Conservation (phyloP, 257 asterid species). For the Salvia rosmarinus region DNA sequence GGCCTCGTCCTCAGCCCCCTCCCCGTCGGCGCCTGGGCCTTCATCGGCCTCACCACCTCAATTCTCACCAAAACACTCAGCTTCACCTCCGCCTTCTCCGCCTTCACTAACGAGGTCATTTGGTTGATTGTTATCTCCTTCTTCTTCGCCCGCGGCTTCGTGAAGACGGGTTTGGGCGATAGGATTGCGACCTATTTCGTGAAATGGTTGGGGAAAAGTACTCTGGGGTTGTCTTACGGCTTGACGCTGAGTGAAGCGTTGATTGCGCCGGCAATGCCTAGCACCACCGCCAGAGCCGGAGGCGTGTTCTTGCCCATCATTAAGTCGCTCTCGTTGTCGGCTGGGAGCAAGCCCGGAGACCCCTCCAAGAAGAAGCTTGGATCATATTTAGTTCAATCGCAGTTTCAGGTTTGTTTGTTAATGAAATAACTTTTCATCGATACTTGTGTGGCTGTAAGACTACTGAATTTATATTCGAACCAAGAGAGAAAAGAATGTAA, state of each 20-base stretch:
- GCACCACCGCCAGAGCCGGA: conserved; percentile 98
- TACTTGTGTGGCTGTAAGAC: conserved; percentile 1
- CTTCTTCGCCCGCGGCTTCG: conserved; percentile 91
- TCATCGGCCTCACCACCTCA: conserved; percentile 74
- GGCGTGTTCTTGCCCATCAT: conserved; percentile 92
- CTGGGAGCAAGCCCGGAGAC: conserved; percentile 80
- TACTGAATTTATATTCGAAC: conserved; percentile 4
- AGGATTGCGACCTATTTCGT: conserved; percentile 88
- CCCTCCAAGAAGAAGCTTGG: conserved; percentile 85
- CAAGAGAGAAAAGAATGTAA: background rate
- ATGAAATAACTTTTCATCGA: background rate
- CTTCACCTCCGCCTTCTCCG: conserved; percentile 72
- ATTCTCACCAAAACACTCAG: conserved; percentile 67
- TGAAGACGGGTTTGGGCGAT: conserved; percentile 92
- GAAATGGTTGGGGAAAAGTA: conserved; percentile 89
- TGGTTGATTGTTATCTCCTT: conserved; percentile 92
- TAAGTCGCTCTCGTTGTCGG: conserved; percentile 76
- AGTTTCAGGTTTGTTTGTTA: conserved; percentile 68
- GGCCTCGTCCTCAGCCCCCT: conserved; percentile 86
- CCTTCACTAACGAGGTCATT: conserved; percentile 90
- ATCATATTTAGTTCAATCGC: conserved; percentile 80
- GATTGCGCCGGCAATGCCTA: conserved; percentile 98
- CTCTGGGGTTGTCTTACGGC: conserved; percentile 90
- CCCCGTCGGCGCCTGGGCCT: conserved; percentile 98
- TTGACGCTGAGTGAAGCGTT: conserved; percentile 85